Conservation (phyloP, 2,329 filamentous ascomycete species). For the Pseudogymnoascus sp. region DNA sequence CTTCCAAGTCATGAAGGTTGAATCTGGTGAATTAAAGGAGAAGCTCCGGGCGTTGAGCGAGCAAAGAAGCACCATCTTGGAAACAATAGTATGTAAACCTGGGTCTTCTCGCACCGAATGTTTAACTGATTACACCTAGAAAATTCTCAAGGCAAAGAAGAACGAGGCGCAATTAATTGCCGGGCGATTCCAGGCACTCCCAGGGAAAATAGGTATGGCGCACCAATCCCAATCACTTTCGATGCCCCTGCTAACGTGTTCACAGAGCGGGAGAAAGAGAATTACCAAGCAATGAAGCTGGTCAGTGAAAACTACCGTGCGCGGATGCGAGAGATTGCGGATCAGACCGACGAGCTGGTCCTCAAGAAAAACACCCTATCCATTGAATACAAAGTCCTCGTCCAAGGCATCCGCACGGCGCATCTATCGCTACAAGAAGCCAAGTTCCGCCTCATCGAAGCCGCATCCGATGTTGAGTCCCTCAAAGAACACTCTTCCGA, state of each 20-base stretch:
- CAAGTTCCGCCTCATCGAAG: constrained; percentile 67
- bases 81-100: constrained; percentile 33
- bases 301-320: constrained; percentile 32
- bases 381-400: constrained; percentile 46
- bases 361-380: constrained; percentile 48
- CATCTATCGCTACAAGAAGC: constrained; percentile 60
- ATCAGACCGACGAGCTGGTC: constrained; percentile 46
- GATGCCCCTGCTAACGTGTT: constrained; percentile 20
- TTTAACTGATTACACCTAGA: constrained; percentile 30
- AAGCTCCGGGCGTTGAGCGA: constrained; percentile 32
- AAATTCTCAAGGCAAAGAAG: constrained; percentile 52
- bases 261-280: constrained; percentile 29
- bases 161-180: constrained; percentile 56
- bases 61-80: constrained; percentile 20
- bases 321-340: constrained; percentile 41
- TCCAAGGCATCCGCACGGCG: constrained; percentile 53
- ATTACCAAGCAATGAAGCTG: constrained; percentile 25
- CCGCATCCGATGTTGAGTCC: constrained; percentile 65
- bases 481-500: constrained; percentile 58
- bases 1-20: constrained; percentile 23
- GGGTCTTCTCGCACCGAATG: neutral
- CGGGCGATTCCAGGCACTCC: constrained; percentile 57
- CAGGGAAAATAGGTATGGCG: constrained; percentile 58
- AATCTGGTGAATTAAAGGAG: constrained; percentile 22
- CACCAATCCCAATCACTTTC: neutral